Evolutionary conservation across 306 rosid genomes (phyloP).

Genomic region (Delonix regia): DNA sequence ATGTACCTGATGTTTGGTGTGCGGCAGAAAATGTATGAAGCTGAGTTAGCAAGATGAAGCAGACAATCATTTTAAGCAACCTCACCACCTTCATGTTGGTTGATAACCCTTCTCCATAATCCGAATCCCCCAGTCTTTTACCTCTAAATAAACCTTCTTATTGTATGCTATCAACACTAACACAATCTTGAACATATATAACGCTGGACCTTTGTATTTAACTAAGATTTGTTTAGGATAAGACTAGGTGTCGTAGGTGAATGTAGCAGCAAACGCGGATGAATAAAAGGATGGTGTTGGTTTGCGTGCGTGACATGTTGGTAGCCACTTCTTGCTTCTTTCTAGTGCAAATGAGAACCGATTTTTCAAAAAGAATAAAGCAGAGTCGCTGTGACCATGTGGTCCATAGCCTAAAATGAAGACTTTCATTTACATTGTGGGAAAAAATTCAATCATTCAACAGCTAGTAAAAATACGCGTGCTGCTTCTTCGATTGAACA

Average conservation of each 20-base stretch:
- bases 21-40: constrained; percentile 18
- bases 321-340: constrained; percentile 34
- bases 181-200: neutral
- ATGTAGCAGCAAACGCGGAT: constrained; percentile 24
- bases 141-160: neutral
- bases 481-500: neutral
- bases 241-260: constrained; percentile 18
- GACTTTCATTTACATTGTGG: constrained; percentile 12
- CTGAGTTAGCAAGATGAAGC: constrained; percentile 34
- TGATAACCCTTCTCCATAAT: neutral
- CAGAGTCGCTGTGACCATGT: constrained; percentile 22
- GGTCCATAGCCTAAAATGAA: neutral
- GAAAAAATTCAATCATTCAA: constrained; percentile 3
- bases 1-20: constrained; percentile 36
- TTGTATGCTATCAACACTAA: neutral
- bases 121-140: neutral
- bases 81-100: constrained; percentile 31
- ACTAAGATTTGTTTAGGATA: neutral
- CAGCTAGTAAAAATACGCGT: neutral
- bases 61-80: constrained; percentile 29
- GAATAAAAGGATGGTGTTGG: constrained; percentile 15
- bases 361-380: constrained; percentile 25
- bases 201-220: constrained; percentile 5
- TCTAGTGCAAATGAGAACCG: neutral
- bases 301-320: constrained; percentile 19